phyloP scores from a whole-genome alignment of 306 rosid species.

The Prunus kanzakura region DNA sequence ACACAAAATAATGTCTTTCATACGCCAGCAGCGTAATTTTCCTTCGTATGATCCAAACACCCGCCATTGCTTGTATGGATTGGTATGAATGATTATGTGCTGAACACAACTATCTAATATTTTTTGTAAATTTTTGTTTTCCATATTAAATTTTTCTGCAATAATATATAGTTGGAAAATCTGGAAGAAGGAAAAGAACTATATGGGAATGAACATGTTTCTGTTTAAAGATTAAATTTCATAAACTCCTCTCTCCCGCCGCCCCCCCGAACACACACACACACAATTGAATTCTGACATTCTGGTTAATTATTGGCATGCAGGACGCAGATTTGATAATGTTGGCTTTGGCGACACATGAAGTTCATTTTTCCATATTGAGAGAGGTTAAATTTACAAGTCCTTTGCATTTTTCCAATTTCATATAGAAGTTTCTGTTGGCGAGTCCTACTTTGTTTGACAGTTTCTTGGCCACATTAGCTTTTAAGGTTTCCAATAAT shows the following conservation, averaged over 20 bases:
- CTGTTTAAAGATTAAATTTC: too few species aligned
- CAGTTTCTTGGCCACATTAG: background rate
- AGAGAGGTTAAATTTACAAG: slow-evolving; percentile 44
- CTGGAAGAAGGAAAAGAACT: background rate
- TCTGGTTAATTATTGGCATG: background rate
- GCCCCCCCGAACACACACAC: too few species aligned
- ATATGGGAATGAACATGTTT: too few species aligned
- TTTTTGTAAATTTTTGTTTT: background rate
- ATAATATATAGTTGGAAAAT: background rate
- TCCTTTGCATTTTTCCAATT: background rate
- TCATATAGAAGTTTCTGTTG: background rate
- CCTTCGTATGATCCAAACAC: slow-evolving; percentile 47
- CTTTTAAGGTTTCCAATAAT: background rate
- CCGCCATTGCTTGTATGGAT: slow-evolving; percentile 53
- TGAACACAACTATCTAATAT: too few species aligned
- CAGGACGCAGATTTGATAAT: slow-evolving; percentile 70
- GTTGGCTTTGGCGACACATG: slow-evolving; percentile 57
- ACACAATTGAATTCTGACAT: too few species aligned
- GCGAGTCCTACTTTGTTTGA: too few species aligned
- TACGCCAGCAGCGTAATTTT: slow-evolving; percentile 39
- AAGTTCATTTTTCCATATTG: slow-evolving; percentile 57
- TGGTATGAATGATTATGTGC: slow-evolving; percentile 24
- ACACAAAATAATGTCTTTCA: slow-evolving; percentile 50
- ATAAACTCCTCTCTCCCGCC: too few species aligned
- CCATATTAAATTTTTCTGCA: background rate